Conservation (phyloP, 2,329 filamentous ascomycete genomes). For the Stachybotrys chlorohalonatus region DNA sequence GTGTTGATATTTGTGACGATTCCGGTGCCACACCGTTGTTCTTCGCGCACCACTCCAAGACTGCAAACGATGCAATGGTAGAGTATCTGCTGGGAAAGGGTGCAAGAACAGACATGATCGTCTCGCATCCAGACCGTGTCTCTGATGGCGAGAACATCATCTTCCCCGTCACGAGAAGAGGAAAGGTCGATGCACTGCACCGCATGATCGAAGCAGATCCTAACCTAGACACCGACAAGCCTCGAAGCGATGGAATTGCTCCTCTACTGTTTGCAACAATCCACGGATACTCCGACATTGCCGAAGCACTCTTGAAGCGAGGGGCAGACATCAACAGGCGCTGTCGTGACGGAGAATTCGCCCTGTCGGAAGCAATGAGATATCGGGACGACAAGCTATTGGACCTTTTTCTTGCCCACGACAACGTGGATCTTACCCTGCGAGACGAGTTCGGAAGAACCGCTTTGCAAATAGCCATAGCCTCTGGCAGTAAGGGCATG, state of each 20-base stretch:
- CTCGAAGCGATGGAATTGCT: slow-evolving; percentile 2
- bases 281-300: slow-evolving; percentile 2
- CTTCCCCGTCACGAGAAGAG: slow-evolving; percentile 4
- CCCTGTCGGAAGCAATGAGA: slow-evolving; percentile 6
- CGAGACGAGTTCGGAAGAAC: slow-evolving; percentile 6
- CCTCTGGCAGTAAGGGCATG: slow-evolving; percentile 3
- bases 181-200: slow-evolving; percentile 6
- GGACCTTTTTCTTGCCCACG: slow-evolving; percentile 3
- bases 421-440: slow-evolving; percentile 5
- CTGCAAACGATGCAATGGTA: slow-evolving; percentile 7
- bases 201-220: slow-evolving; percentile 7
- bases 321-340: slow-evolving; percentile 8
- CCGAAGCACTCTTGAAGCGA: slow-evolving; percentile 4
- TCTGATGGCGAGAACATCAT: slow-evolving; percentile 6
- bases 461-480: slow-evolving; percentile 5
- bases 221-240: slow-evolving; percentile 2
- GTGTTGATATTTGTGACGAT: slow-evolving; percentile 6
- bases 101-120: slow-evolving; percentile 3
- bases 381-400: slow-evolving; percentile 3
- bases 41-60: slow-evolving; percentile 4
- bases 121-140: neutral
- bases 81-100: slow-evolving; percentile 7
- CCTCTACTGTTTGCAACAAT: slow-evolving; percentile 6
- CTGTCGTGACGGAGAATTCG: slow-evolving; percentile 3
- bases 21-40: slow-evolving; percentile 6